Percentiles rank a stretch among this genome's conserved stretches.
Conservation (phyloP, 2,329 filamentous ascomycete genomes). For the Erysiphe pulchra region DNA sequence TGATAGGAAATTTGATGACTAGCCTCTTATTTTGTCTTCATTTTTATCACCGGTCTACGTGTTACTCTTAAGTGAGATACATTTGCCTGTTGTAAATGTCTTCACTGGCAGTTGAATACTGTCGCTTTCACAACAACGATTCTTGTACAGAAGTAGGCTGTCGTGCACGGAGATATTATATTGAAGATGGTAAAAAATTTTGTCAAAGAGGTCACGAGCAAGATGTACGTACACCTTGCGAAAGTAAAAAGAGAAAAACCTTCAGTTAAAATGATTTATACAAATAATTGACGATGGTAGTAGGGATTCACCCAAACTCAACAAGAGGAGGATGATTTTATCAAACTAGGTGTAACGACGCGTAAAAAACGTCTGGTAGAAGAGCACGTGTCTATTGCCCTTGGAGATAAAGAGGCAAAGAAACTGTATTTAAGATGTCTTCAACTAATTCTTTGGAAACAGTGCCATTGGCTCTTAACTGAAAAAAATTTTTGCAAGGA, state of each 20-base stretch:
- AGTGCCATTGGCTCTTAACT: constrained; percentile 47
- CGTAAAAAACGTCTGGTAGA: constrained; percentile 35
- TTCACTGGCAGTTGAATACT: constrained; percentile 10
- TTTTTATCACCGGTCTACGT: too few relatives aligned
- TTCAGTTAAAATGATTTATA: neutral
- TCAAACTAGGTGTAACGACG: constrained; percentile 26
- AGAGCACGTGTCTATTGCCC: constrained; percentile 27
- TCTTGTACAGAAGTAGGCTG: constrained; percentile 32
- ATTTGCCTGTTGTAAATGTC: neutral
- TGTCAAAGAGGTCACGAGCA: constrained; percentile 40
- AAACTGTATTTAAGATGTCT: constrained; percentile 63
- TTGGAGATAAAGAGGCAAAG: constrained; percentile 40
- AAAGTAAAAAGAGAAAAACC: neutral
- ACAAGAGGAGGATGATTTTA: constrained; percentile 43
- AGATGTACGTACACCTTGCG: constrained; percentile 17
- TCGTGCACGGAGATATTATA: constrained; percentile 29
- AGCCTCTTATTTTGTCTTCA: too few relatives aligned
- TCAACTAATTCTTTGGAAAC: constrained; percentile 63
- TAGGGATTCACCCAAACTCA: constrained; percentile 18
- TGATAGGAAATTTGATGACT: too few relatives aligned
- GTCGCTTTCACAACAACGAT: constrained; percentile 18
- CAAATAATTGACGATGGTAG: constrained; percentile 2
- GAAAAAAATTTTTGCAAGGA: constrained; percentile 40
- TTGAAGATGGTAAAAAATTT: constrained; percentile 36
- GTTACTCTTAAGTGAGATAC: too few relatives aligned